These are phyloP conservation scores for Colletotrichum melonis DNA, from an alignment of 2,329 filamentous ascomycete species.

Conservation along the genomic window DNA sequence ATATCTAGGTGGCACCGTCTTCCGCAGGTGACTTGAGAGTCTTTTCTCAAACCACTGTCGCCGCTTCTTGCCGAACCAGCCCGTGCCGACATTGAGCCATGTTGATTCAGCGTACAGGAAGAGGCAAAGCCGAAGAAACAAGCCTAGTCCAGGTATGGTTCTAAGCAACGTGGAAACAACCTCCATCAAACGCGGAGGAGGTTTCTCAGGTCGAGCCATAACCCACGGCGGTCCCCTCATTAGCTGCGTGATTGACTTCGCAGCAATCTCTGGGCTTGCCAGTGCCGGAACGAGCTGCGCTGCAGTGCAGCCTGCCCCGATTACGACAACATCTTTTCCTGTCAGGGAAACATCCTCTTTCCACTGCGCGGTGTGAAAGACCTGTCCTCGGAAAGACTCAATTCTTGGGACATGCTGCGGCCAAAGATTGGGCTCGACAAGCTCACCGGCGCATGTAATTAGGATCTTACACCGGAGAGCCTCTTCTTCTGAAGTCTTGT, in stretches of 20 bases:
- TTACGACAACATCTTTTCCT: slow-evolving; percentile 60
- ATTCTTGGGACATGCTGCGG: not conserved
- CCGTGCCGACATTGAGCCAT: slow-evolving; percentile 6
- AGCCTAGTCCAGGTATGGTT: slow-evolving; percentile 56
- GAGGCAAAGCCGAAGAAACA: slow-evolving; percentile 55
- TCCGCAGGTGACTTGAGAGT: slow-evolving; percentile 55
- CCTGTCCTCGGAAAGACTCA: slow-evolving; percentile 10
- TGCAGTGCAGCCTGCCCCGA: slow-evolving; percentile 66
- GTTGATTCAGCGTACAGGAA: slow-evolving; percentile 48
- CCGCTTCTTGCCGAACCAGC: not conserved
- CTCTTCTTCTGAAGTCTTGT: not conserved
- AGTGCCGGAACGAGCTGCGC: slow-evolving; percentile 59
- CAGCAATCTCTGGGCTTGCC: slow-evolving; percentile 46
- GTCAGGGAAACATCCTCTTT: slow-evolving; percentile 58
- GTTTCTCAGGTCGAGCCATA: slow-evolving; percentile 43
- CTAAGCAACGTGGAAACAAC: slow-evolving; percentile 48
- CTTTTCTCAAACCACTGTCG: slow-evolving; percentile 22
- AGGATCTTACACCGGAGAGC: not conserved
- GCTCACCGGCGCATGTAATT: not conserved
- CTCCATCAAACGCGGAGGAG: slow-evolving; percentile 34
- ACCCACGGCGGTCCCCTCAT: slow-evolving; percentile 56
- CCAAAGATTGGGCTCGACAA: not conserved
- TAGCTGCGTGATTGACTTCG: slow-evolving; percentile 49
- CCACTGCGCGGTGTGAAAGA: slow-evolving; percentile 51
- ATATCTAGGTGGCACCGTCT: slow-evolving; percentile 66